These are phyloP conservation scores for Leishmania gerbilli DNA, from an alignment of 208 protist species.

Conservation along the genomic window DNA sequence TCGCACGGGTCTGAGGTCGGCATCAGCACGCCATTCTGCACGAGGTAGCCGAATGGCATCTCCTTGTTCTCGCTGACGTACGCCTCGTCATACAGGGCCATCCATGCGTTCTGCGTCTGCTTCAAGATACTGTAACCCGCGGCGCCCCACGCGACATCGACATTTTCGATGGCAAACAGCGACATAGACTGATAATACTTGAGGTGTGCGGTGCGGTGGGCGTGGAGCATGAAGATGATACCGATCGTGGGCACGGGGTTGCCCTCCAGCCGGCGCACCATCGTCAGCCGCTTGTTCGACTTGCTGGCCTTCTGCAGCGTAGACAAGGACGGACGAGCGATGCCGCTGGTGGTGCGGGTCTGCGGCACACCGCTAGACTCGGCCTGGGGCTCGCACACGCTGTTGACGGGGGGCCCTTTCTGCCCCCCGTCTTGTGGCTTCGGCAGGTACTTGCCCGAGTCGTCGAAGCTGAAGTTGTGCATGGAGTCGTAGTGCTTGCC, in stretches of 20 bases:
- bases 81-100: constrained; percentile 66
- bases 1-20: constrained; percentile 2
- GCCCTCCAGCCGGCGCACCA: constrained; percentile 31
- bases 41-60: constrained; percentile 22
- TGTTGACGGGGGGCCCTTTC: not conserved
- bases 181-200: constrained; percentile 82
- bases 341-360: constrained; percentile 10
- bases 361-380: not conserved
- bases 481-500: constrained; percentile 68
- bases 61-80: constrained; percentile 51
- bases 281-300: constrained; percentile 30
- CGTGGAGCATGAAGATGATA: constrained; percentile 72
- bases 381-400: not conserved
- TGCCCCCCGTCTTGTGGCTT: constrained; percentile 21
- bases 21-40: constrained; percentile 27
- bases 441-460: constrained; percentile 45
- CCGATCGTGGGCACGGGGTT: constrained; percentile 79
- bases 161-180: constrained; percentile 75
- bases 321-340: constrained; percentile 12
- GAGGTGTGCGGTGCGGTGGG: constrained; percentile 76
- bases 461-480: constrained; percentile 37
- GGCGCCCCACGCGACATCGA: constrained; percentile 61
- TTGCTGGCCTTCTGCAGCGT: constrained; percentile 23
- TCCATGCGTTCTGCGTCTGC: constrained; percentile 66
- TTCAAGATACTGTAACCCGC: constrained; percentile 35